Base-by-base conservation (phyloP, 768 basidiomycete genomes). In the Strobilomyces confusus region DNA sequence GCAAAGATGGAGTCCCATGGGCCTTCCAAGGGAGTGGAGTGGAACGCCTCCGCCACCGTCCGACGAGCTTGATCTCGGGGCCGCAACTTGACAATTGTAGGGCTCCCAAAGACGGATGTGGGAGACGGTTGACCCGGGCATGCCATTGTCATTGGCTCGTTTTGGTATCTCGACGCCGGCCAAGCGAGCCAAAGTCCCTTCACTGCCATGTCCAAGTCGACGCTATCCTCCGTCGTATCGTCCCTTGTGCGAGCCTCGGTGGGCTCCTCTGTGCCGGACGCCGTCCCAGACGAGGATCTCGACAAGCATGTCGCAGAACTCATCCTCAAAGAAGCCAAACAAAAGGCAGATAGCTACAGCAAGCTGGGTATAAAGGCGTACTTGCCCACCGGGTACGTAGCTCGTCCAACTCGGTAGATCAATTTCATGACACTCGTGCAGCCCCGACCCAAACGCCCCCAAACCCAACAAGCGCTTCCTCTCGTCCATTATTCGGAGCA, bases 241-340 rank as follows among this genome's bases (percentile, higher is more conserved):
- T 78, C 76, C 62, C 80, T 93, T 29, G 84, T 92, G 20, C 78
- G 90, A 14, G 88, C 90, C 1, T 84, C 82, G 25, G 85, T 90
- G 81, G 89, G 90, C 43, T 59, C 80, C 15, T 80, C 88, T 0
- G 72, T 87, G 1, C 62, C 83, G 7, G 66, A 70, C 49, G 73
- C 74, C 1, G 81, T 90, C 29, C 77, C 80, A 13, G 90, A 95
- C 64, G 87, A 87, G 19, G 92, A 97, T 62, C 81, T 98, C 43
- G 95, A 98, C 72, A 80, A 83, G 42, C 90, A 92, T 64, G 92
- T 99, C 26, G 92, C 92, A 2, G 89, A 93, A 48, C 80, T 98
- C 52, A 86, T 99, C 48, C 81, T 98, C 37, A 85, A 82, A 59
- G 97, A 98, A 69, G 95, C 97, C 2, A 92, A 91, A 74, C 85